Percentiles rank a stretch among this genome's conserved stretches.
phyloP scores from a whole-genome alignment of 495 filamentous ascomycete species.

The Haplographium delicatum region DNA sequence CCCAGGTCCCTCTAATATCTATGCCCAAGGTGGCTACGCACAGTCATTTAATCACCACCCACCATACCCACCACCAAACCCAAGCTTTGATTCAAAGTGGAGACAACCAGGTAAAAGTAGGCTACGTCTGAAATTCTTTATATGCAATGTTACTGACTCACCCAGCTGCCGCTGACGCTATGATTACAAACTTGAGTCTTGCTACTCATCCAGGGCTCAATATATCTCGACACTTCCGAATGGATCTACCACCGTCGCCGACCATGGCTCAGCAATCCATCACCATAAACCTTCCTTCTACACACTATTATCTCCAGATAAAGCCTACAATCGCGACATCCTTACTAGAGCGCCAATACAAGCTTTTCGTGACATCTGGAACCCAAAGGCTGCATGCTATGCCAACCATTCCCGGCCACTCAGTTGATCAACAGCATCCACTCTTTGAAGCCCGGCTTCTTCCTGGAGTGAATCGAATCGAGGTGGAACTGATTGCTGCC shows the following conservation, averaged over 20 bases:
- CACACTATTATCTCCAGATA: slow-evolving; percentile 61
- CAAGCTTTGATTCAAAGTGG: slow-evolving; percentile 25
- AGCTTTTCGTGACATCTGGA: slow-evolving; percentile 56
- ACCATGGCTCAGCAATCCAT: slow-evolving; percentile 61
- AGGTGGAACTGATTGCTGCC: slow-evolving; percentile 59
- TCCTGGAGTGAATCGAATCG: slow-evolving; percentile 60
- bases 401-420: slow-evolving; percentile 39
- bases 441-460: slow-evolving; percentile 58
- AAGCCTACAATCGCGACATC: slow-evolving; percentile 51
- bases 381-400: slow-evolving; percentile 39
- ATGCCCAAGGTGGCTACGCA: slow-evolving; percentile 14
- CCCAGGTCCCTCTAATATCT: slow-evolving; percentile 29
- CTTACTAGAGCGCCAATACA: slow-evolving; percentile 52
- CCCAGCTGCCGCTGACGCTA: slow-evolving; percentile 46
- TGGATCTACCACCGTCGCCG: slow-evolving; percentile 56
- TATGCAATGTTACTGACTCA: slow-evolving; percentile 1
- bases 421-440: slow-evolving; percentile 34
- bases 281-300: slow-evolving; percentile 56
- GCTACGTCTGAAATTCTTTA: slow-evolving; percentile 23
- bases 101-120: slow-evolving; percentile 53
- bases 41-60: slow-evolving; percentile 23
- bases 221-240: slow-evolving; percentile 43
- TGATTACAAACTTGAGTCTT: slow-evolving; percentile 63
- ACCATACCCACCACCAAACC: slow-evolving; percentile 18
- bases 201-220: slow-evolving; percentile 58